These are phyloP conservation scores for Rugiboletus extremiorientalis DNA, from an alignment of 1,284 basidiomycete genomes.

Conservation along the genomic window DNA sequence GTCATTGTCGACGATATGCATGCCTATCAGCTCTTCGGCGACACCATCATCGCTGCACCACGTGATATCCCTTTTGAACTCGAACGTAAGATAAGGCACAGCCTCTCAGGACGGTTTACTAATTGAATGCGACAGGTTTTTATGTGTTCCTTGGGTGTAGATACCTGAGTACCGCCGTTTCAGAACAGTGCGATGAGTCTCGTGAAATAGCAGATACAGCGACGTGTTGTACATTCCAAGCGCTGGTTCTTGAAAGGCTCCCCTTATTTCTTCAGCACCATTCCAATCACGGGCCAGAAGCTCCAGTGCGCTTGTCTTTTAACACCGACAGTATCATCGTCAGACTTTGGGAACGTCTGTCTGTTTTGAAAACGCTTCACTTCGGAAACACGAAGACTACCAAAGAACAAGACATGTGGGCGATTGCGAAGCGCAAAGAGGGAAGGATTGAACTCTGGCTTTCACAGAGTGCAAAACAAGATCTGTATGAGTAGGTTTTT, in stretches of 20 bases:
- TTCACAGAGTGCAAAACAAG: constrained; percentile 48
- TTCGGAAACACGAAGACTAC: neutral
- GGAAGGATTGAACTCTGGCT: neutral
- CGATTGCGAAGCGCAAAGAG: neutral
- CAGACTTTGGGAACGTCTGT: neutral
- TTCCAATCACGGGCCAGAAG: neutral
- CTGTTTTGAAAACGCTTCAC: constrained; percentile 1
- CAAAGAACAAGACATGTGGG: neutral
- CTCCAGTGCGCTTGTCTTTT: neutral
- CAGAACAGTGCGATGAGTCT: neutral
- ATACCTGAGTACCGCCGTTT: neutral
- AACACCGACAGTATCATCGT: neutral
- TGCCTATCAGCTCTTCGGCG: constrained; percentile 4
- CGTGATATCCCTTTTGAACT: constrained; percentile 4
- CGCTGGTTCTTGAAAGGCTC: neutral
- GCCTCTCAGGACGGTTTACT: neutral
- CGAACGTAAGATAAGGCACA: neutral
- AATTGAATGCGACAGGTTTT: neutral
- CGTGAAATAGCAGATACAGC: neutral
- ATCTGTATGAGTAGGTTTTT: constrained; percentile 80
- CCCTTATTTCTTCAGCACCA: constrained; percentile 2
- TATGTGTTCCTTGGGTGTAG: neutral
- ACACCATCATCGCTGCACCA: constrained; percentile 5
- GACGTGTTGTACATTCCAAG: neutral
- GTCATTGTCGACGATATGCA: constrained; percentile 8